phyloP scores from a whole-genome alignment of 116 monocot genomes.

The Cymodocea nodosa region DNA sequence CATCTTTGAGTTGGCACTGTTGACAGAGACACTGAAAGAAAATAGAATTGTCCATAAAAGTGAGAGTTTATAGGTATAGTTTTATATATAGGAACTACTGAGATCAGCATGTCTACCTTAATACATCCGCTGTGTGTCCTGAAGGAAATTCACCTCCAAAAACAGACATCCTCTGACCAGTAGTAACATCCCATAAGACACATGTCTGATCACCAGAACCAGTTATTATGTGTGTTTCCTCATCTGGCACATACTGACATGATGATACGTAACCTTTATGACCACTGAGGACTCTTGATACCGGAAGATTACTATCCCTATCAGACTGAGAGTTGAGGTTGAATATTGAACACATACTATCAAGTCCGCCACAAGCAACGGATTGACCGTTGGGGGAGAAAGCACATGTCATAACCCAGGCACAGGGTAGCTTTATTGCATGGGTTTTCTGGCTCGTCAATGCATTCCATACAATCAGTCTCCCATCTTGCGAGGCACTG shows the following conservation, averaged over 20 bases:
- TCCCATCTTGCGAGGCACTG: constrained; percentile 94
- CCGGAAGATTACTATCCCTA: constrained; percentile 80
- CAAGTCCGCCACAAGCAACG: constrained; percentile 90
- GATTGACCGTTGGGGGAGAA: constrained; percentile 83
- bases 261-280: constrained; percentile 93
- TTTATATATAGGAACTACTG: neutral
- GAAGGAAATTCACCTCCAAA: constrained; percentile 99
- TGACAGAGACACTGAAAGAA: constrained; percentile 21
- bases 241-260: constrained; percentile 85
- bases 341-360: constrained; percentile 89
- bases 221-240: constrained; percentile 69
- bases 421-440: constrained; percentile 80
- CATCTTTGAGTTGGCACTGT: constrained; percentile 68
- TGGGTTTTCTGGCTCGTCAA: constrained; percentile 98
- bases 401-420: constrained; percentile 94
- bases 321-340: constrained; percentile 75
- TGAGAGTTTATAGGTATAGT: neutral
- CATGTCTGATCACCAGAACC: constrained; percentile 97
- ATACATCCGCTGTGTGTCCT: constrained; percentile 84
- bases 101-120: constrained; percentile 33
- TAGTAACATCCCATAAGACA: constrained; percentile 88
- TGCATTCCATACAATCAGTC: constrained; percentile 96
- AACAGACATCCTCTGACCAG: constrained; percentile 79
- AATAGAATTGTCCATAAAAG: neutral
- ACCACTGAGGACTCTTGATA: constrained; percentile 64